A percentile compares a stretch with the other conserved stretches of the same genome.
Conservation (phyloP, 441 rosid species). For the Croton laevigatus region DNA sequence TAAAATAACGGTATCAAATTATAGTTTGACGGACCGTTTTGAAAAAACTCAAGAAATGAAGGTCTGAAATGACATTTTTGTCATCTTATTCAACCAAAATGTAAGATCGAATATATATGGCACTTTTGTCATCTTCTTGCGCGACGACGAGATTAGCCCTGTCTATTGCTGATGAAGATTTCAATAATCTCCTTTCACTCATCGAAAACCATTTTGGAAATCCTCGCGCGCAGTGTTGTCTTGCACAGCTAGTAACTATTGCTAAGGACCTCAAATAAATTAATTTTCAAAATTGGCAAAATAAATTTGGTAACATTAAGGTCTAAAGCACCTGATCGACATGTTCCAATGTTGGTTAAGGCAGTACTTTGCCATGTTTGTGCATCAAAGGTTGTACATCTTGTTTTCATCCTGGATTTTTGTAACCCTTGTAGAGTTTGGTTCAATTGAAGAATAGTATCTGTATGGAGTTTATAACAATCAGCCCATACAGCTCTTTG, state of each 20-base stretch:
- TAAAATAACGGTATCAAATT: no score
- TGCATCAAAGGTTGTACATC: constrained; percentile 56
- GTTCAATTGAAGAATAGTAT: constrained; percentile 56
- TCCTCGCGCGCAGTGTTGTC: constrained; percentile 22
- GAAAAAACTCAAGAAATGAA: no score
- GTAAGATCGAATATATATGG: no score
- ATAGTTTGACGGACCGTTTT: no score
- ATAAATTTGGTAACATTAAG: constrained; percentile 57
- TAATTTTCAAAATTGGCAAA: constrained; percentile 42
- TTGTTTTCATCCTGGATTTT: constrained; percentile 6
- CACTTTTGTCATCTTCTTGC: no score
- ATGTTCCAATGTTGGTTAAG: constrained; percentile 67
- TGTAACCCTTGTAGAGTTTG: constrained; percentile 42
- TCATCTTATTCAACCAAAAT: no score
- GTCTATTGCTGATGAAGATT: constrained; percentile 23
- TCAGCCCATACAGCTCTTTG: constrained; percentile 52
- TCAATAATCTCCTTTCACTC: constrained; percentile 45
- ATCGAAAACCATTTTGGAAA: constrained; percentile 56
- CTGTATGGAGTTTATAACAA: constrained; percentile 53
- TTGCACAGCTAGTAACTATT: no score
- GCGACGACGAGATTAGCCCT: constrained; percentile 68
- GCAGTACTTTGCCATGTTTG: constrained; percentile 91
- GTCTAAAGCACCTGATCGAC: constrained; percentile 58
- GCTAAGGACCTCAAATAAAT: no score
- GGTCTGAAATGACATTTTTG: no score